These are phyloP conservation scores for button mushroom (Agaricus bisporus) DNA, from an alignment of 768 basidiomycete genomes.

Conservation along the genomic window DNA sequence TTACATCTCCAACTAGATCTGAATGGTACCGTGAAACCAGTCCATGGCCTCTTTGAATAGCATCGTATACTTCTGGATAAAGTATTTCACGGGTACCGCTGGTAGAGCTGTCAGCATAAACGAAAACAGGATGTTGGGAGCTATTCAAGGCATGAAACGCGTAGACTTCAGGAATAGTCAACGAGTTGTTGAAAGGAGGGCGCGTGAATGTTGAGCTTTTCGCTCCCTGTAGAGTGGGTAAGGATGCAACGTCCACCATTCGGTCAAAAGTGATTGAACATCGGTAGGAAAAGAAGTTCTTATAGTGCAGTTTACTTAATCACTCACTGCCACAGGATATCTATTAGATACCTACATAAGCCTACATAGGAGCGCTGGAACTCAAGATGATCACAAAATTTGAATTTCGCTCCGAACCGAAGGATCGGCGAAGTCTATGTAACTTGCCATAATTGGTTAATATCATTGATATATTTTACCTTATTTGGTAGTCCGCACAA, in stretches of 20 bases:
- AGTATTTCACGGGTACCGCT: not conserved
- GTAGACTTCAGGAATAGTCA: not conserved
- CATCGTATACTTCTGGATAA: not conserved
- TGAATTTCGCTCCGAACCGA: too few species aligned
- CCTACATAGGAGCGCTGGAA: too few species aligned
- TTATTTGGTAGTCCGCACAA: too few species aligned
- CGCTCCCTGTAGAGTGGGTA: slow-evolving; percentile 1
- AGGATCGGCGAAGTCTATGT: too few species aligned
- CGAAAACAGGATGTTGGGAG: not conserved
- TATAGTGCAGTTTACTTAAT: too few species aligned
- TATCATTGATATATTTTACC: too few species aligned
- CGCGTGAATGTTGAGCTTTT: not conserved
- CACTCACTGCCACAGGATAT: not conserved
- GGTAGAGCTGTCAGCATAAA: not conserved
- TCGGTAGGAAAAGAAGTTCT: too few species aligned
- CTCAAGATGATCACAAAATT: too few species aligned
- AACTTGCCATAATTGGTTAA: too few species aligned
- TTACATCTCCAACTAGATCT: too few species aligned
- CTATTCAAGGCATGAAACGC: not conserved
- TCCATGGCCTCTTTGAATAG: not conserved
- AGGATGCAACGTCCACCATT: not conserved
- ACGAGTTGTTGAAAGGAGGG: not conserved
- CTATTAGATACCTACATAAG: too few species aligned
- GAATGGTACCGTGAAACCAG: not conserved
- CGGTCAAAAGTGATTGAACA: too few species aligned